phyloP scores from a whole-genome alignment of 2,329 filamentous ascomycete species.

The Dactylellina leptospora region DNA sequence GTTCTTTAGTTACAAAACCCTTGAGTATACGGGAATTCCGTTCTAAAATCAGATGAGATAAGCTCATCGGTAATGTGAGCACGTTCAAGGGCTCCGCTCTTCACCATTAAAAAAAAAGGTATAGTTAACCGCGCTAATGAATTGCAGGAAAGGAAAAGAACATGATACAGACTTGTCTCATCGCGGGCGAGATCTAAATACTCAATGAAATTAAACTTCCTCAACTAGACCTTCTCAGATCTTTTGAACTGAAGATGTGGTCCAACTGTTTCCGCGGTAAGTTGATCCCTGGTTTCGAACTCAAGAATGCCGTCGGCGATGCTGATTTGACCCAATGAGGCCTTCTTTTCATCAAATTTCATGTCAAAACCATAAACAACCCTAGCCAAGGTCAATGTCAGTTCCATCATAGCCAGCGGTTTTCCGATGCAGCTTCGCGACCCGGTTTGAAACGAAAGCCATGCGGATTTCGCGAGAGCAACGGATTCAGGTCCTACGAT shows the following conservation, averaged over 20 bases:
- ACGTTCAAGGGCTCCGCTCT: no score
- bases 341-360: slow-evolving; percentile 56
- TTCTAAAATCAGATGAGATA: no score
- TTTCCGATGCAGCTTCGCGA: slow-evolving; percentile 77
- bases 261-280: slow-evolving; percentile 77
- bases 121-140: no score
- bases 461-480: slow-evolving; percentile 71
- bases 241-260: slow-evolving; percentile 72
- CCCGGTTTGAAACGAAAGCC: slow-evolving; percentile 77
- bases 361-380: slow-evolving; percentile 65
- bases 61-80: no score
- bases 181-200: no score
- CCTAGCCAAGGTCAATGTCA: slow-evolving; percentile 70
- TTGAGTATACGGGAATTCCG: no score
- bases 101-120: no score
- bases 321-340: slow-evolving; percentile 32
- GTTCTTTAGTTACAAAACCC: no score
- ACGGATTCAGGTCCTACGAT: slow-evolving; percentile 60
- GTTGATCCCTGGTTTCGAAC: slow-evolving; percentile 66
- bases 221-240: slow-evolving; percentile 5
- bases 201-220: background rate
- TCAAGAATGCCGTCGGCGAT: slow-evolving; percentile 15
- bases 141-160: no score
- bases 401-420: slow-evolving; percentile 73
- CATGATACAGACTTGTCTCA: no score